Evolutionary conservation across 306 rosid genomes (phyloP), one percentile per base, ranked within the genome.

Genomic region (Aeschynomene evenia): DNA sequence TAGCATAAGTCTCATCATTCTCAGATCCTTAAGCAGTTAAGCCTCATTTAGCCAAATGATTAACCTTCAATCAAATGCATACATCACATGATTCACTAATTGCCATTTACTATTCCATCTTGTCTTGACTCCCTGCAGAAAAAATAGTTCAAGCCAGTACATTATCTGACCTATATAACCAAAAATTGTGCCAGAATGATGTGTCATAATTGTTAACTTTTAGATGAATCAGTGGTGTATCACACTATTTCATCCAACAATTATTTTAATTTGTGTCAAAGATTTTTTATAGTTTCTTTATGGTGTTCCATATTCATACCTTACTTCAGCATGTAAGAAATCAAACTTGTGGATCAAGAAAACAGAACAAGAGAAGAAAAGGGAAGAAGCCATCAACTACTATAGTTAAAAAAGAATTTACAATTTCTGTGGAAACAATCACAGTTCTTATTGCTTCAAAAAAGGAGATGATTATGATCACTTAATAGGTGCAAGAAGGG

Each of bases 401-500:
- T 66, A 58, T 65, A 16, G 39, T 43, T 4, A 45, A 15, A 70
- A n/a, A 46, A 77, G 58, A 63, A 70, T 63, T 63, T 77, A 68
- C 72, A 75, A 61, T 79, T 68, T 72, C 63, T 39, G 67, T 31
- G 43, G 67, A 54, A 37, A 42, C 63, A 55, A 52, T 56, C 33
- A 74, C 19, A 45, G 15, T 45, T 46, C 24, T 31, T n/a, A 31
- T 21, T 57, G 34, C 23, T 56, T 45, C 4, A 49, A 23, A n/a
- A 54, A 63, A 52, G 48, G 24, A 37, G 18, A n/a, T n/a, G n/a
- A n/a, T n/a, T n/a, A n/a, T n/a, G n/a, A 36, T 78, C 78, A 89
- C 75, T 83, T 90, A 64, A 84, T n/a, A 31, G 91, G 97, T 48
- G 94, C 89, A 60, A 82, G 82, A 79, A 94, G 83, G 77, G 99